A percentile compares a stretch with the other conserved stretches of the same genome.
These are phyloP conservation scores for Tephrocybe rancida DNA, from an alignment of 768 basidiomycete species.

Conservation along the genomic window DNA sequence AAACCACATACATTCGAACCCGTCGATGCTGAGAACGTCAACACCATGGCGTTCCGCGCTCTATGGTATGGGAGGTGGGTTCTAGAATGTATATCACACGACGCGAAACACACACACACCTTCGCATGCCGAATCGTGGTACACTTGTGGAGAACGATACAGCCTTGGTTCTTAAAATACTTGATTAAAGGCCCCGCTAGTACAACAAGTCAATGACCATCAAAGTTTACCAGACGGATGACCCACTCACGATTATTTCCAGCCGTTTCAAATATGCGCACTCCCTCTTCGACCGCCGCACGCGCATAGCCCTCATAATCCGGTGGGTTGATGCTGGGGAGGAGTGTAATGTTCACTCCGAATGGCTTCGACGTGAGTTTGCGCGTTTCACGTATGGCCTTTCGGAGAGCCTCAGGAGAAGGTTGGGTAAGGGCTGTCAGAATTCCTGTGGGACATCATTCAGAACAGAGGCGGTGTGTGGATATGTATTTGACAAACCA, in stretches of 20 bases:
- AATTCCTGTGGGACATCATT: slow-evolving; percentile 50
- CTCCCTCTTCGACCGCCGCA: slow-evolving; percentile 83
- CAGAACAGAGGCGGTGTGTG: background rate
- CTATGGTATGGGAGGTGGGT: slow-evolving; percentile 16
- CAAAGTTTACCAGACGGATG: background rate
- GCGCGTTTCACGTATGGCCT: slow-evolving; percentile 78
- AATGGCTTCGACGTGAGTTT: slow-evolving; percentile 73
- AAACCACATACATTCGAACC: slow-evolving; percentile 72
- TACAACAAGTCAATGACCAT: background rate
- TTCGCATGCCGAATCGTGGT: slow-evolving; percentile 86
- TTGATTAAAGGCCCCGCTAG: slow-evolving; percentile 77
- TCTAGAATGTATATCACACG: background rate
- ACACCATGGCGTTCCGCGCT: slow-evolving; percentile 76
- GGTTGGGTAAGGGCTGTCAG: slow-evolving; percentile 91
- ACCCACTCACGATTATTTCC: slow-evolving; percentile 78
- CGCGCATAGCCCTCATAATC: slow-evolving; percentile 86
- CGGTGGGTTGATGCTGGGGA: slow-evolving; percentile 89
- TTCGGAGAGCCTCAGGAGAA: slow-evolving; percentile 75
- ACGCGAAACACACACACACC: slow-evolving; percentile 40
- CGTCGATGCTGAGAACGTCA: slow-evolving; percentile 89
- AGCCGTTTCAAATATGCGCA: slow-evolving; percentile 91
- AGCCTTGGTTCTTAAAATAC: slow-evolving; percentile 77
- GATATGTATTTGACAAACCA: slow-evolving; percentile 40
- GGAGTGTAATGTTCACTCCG: slow-evolving; percentile 85
- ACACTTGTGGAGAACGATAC: slow-evolving; percentile 89